A percentile compares a stretch with the other conserved stretches of the same genome.
Conservation (phyloP, 805 yeast species). For the Monosporozyma aerobia region DNA sequence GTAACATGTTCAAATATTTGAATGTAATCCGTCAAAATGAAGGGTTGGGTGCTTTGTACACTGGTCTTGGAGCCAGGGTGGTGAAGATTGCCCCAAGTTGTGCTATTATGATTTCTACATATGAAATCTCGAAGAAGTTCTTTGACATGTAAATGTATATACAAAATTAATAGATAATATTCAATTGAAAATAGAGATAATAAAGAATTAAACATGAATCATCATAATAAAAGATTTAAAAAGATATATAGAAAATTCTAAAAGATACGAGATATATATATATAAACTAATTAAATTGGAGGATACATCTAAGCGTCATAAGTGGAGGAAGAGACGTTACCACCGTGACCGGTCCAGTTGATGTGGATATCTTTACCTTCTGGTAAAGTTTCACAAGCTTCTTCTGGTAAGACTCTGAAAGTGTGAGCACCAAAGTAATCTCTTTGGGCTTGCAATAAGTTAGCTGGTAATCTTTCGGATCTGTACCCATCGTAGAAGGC, state of each 20-base stretch:
- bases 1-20: conserved; percentile 60
- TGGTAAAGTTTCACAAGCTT: conserved; percentile 67
- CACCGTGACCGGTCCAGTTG: conserved; percentile 99
- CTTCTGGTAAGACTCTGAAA: conserved; percentile 87
- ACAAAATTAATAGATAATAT: background rate
- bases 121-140: conserved; percentile 71
- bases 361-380: conserved; percentile 79
- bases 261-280: too few relatives aligned
- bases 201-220: background rate
- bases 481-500: conserved; percentile 98
- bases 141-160: background rate
- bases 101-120: conserved; percentile 95
- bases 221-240: background rate
- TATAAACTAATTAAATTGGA: background rate
- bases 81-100: conserved; percentile 94
- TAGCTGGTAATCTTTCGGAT: conserved; percentile 91
- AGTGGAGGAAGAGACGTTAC: conserved; percentile 91
- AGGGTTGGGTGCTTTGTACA: conserved; percentile 76
- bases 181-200: background rate
- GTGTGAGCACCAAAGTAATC: conserved; percentile 99
- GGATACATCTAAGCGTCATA: conserved; percentile 61
- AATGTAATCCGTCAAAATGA: conserved; percentile 55
- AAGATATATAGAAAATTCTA: background rate
- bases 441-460: conserved; percentile 98
- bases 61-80: conserved; percentile 78